These are phyloP conservation scores for Phlebiopsis gigantea DNA, from an alignment of 768 basidiomycete genomes.

Conservation along the genomic window DNA sequence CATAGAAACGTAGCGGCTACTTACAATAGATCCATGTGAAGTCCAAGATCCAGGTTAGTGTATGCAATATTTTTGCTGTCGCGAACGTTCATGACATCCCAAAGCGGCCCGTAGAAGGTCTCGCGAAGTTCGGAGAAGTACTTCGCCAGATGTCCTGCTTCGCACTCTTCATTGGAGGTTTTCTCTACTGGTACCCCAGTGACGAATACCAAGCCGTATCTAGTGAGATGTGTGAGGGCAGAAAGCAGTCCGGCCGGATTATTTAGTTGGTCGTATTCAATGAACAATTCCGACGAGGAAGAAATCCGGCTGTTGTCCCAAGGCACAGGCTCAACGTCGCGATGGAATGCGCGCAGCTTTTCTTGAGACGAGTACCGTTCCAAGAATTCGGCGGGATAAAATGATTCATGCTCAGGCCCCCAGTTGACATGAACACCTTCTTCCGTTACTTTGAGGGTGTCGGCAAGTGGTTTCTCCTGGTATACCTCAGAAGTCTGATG, in stretches of 20 bases:
- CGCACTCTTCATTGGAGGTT: slow-evolving; percentile 59
- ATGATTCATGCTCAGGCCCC: slow-evolving; percentile 56
- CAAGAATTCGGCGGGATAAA: slow-evolving; percentile 46
- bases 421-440: slow-evolving; percentile 50
- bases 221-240: slow-evolving; percentile 66
- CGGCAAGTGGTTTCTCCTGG: slow-evolving; percentile 36
- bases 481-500: slow-evolving; percentile 60
- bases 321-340: slow-evolving; percentile 30
- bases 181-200: slow-evolving; percentile 59
- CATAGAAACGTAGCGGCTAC: slow-evolving; percentile 24
- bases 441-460: slow-evolving; percentile 35
- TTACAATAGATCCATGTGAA: slow-evolving; percentile 91
- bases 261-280: slow-evolving; percentile 49
- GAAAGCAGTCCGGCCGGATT: slow-evolving; percentile 41
- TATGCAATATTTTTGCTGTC: slow-evolving; percentile 91
- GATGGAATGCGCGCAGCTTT: slow-evolving; percentile 38
- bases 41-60: slow-evolving; percentile 80
- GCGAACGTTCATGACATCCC: slow-evolving; percentile 77
- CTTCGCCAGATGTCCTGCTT: slow-evolving; percentile 58
- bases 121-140: slow-evolving; percentile 70
- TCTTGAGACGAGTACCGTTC: slow-evolving; percentile 38
- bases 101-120: slow-evolving; percentile 87
- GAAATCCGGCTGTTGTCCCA: slow-evolving; percentile 45
- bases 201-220: slow-evolving; percentile 71
- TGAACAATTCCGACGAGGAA: slow-evolving; percentile 39